Percentiles rank a stretch among this genome's conserved stretches.
These are phyloP conservation scores for Populus deltoides DNA, from an alignment of 345 rosid species.

Conservation along the genomic window DNA sequence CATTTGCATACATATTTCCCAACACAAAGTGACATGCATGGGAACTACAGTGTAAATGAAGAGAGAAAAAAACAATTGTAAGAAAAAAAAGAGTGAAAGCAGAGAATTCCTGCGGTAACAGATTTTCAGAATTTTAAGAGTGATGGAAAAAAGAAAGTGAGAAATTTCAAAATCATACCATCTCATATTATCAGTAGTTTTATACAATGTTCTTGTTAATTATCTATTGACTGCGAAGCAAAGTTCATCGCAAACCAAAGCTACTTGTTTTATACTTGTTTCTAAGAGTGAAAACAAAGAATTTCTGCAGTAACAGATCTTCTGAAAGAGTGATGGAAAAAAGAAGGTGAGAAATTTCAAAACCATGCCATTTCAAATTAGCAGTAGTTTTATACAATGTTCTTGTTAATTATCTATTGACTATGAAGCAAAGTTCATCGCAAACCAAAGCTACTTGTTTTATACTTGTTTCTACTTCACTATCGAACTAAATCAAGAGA, in stretches of 20 bases:
- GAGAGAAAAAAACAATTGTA: not conserved
- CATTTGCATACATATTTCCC: not conserved
- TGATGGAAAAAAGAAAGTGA: not conserved
- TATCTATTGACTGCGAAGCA: not conserved
- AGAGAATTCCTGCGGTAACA: not conserved
- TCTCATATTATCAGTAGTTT: not conserved
- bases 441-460: not conserved
- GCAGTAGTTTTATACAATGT: not conserved
- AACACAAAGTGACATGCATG: not conserved
- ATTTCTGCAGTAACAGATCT: not conserved
- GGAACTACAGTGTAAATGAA: not conserved
- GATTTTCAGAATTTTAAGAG: not conserved
- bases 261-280: not conserved
- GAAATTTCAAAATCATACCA: not conserved
- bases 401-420: not conserved
- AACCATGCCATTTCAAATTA: not conserved
- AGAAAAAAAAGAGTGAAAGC: too few relatives aligned
- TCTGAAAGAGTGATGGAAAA: not conserved
- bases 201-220: not conserved
- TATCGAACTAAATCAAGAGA: not conserved
- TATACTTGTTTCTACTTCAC: not conserved
- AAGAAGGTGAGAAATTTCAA: not conserved
- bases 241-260: too few relatives aligned
- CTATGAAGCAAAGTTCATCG: not conserved
- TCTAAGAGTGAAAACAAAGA: not conserved